phyloP scores from a whole-genome alignment of 106 monocot genomes.

The Triglochin maritima region DNA sequence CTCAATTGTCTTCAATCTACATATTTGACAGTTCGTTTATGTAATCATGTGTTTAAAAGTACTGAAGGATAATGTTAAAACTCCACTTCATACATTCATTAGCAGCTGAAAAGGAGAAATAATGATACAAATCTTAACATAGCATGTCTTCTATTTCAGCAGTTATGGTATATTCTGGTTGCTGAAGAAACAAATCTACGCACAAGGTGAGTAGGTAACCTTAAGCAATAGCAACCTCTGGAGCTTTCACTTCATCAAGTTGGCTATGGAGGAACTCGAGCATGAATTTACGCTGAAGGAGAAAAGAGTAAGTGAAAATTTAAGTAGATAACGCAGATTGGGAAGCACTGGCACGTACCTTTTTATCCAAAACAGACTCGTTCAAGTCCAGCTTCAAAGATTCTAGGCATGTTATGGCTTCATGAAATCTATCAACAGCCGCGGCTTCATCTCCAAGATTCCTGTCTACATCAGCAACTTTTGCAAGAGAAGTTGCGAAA shows the following conservation, averaged over 20 bases:
- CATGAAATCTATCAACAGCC: conserved; percentile 58
- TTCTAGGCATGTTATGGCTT: conserved; percentile 71
- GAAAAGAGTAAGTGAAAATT: not conserved
- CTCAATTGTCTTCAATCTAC: no score
- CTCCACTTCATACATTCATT: no score
- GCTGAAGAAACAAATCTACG: no score
- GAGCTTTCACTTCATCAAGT: conserved; percentile 32
- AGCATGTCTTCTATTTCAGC: no score
- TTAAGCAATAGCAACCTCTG: conserved; percentile 17
- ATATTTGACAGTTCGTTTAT: no score
- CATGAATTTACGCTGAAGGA: conserved; percentile 50
- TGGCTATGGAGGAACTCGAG: conserved; percentile 59
- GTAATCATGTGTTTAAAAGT: no score
- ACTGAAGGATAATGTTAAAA: no score
- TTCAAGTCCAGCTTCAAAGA: conserved; percentile 58
- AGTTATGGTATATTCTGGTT: no score
- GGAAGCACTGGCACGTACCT: conserved; percentile 24
- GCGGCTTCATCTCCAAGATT: conserved; percentile 52
- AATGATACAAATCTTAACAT: no score
- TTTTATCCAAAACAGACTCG: conserved; percentile 50
- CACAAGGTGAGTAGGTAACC: not conserved
- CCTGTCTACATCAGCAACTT: conserved; percentile 88
- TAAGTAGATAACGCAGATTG: not conserved
- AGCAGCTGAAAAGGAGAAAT: no score
- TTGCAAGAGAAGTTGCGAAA: conserved; percentile 81